A percentile compares a stretch with the other conserved stretches of the same genome.
Evolutionary conservation across 1,284 basidiomycete species (phyloP).

Genomic region (Phellinidium pouzarii): DNA sequence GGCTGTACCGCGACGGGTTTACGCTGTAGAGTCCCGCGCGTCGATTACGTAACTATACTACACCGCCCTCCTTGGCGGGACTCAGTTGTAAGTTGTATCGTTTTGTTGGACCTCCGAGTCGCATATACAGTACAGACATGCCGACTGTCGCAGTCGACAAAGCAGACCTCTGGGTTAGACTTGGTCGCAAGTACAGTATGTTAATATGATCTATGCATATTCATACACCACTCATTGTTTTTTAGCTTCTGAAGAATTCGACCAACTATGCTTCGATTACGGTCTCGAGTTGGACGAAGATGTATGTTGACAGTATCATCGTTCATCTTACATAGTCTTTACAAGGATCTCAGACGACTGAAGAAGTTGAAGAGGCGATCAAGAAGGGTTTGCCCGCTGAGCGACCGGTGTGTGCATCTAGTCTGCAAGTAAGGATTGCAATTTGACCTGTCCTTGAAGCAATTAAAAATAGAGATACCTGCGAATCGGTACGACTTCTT

Average conservation of each 20-base stretch:
- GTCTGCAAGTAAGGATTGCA: neutral
- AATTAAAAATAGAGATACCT: constrained; percentile 98
- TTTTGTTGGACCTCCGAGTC: constrained; percentile 20
- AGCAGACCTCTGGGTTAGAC: constrained; percentile 84
- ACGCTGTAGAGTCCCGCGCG: constrained; percentile 2
- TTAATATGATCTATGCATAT: constrained; percentile 19
- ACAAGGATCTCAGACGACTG: constrained; percentile 62
- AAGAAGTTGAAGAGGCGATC: constrained; percentile 75
- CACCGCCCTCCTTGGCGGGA: neutral
- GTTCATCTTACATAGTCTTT: constrained; percentile 2
- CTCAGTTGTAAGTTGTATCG: too few species aligned
- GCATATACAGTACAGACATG: constrained; percentile 45
- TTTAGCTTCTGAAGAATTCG: constrained; percentile 87
- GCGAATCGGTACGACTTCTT: constrained; percentile 69
- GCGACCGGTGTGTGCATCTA: constrained; percentile 55
- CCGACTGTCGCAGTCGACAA: constrained; percentile 96
- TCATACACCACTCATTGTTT: constrained; percentile 17
- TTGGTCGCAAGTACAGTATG: constrained; percentile 81
- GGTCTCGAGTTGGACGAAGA: constrained; percentile 97
- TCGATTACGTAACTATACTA: neutral
- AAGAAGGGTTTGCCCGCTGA: constrained; percentile 79
- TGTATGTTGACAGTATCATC: constrained; percentile 44
- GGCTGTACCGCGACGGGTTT: neutral
- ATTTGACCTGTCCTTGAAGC: constrained; percentile 36
- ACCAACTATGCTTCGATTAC: constrained; percentile 95